phyloP scores from a whole-genome alignment of 1,139 yeast species.

The Zygosaccharomyces sapae region DNA sequence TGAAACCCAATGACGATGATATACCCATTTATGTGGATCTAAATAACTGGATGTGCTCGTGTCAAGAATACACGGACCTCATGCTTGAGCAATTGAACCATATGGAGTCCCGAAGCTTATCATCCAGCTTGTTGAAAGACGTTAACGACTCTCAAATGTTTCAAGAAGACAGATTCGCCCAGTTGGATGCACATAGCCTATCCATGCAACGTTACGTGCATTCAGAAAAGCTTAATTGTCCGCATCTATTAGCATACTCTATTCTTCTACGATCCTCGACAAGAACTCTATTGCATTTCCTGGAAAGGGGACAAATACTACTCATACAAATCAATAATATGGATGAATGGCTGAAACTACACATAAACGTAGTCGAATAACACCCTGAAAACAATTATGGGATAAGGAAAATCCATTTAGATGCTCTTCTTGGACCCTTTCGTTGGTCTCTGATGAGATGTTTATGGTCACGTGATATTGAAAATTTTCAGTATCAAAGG shows the following conservation, averaged over 20 bases:
- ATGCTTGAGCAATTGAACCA: conserved; percentile 10
- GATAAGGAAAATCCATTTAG: too few relatives aligned
- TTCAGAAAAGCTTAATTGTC: conserved; percentile 29
- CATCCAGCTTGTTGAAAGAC: conserved; percentile 14
- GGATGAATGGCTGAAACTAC: conserved; percentile 37
- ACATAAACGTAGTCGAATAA: too few relatives aligned
- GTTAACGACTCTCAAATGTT: conserved; percentile 22
- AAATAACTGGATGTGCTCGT: conserved; percentile 33
- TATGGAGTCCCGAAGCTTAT: conserved; percentile 7
- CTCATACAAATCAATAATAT: conserved; percentile 26
- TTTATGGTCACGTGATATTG: conserved; percentile 9
- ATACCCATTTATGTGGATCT: conserved; percentile 32
- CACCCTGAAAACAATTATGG: too few relatives aligned
- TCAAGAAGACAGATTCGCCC: conserved; percentile 29
- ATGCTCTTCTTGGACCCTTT: too few relatives aligned
- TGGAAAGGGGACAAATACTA: conserved; percentile 21
- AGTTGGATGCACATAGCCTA: conserved; percentile 28
- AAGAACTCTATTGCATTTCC: conserved; percentile 23
- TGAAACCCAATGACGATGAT: conserved; percentile 19
- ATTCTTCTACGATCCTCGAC: conserved; percentile 28
- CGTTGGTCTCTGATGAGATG: too few relatives aligned
- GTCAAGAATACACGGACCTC: conserved; percentile 26
- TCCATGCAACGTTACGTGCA: conserved; percentile 26
- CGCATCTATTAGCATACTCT: conserved; percentile 35
- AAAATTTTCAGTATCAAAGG: conserved; percentile 8